phyloP scores from a whole-genome alignment of 208 protist species.

The Kentomonas sorsogonicus region DNA sequence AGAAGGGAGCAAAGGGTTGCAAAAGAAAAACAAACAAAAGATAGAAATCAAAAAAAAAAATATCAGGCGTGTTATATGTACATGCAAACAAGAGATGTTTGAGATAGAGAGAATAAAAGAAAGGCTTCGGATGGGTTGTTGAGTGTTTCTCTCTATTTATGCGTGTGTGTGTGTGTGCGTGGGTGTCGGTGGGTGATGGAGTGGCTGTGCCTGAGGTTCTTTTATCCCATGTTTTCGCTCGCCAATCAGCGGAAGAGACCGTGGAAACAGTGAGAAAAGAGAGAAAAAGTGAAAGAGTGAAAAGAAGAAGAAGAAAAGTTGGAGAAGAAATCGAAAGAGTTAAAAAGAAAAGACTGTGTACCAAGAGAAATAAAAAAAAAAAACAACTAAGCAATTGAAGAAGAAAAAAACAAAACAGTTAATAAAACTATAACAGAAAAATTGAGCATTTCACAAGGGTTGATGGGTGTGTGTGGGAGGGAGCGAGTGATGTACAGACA shows the following conservation, averaged over 20 bases:
- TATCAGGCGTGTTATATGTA: neutral
- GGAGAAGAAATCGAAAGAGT: constrained; percentile 2
- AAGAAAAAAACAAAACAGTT: constrained; percentile 8
- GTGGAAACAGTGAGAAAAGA: constrained; percentile 6
- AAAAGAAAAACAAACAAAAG: no score
- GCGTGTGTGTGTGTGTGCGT: constrained; percentile 7
- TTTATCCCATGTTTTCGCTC: neutral
- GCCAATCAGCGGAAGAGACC: neutral
- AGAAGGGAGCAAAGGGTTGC: no score
- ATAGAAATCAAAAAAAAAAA: no score
- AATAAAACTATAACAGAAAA: constrained; percentile 5
- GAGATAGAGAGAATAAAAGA: no score
- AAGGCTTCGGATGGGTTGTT: no score
- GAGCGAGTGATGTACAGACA: no score
- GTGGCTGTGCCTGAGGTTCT: neutral
- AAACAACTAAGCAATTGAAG: constrained; percentile 7
- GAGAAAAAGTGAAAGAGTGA: constrained; percentile 7
- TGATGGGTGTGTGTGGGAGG: no score
- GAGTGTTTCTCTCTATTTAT: no score
- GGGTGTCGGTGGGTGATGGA: neutral
- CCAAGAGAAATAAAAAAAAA: constrained; percentile 6
- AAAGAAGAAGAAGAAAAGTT: constrained; percentile 1
- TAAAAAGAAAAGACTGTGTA: constrained; percentile 3
- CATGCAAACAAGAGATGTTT: neutral
- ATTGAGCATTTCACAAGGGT: neutral